These are phyloP conservation scores for Dendrobium huoshanense DNA, from an alignment of 106 monocot species.

Conservation along the genomic window DNA sequence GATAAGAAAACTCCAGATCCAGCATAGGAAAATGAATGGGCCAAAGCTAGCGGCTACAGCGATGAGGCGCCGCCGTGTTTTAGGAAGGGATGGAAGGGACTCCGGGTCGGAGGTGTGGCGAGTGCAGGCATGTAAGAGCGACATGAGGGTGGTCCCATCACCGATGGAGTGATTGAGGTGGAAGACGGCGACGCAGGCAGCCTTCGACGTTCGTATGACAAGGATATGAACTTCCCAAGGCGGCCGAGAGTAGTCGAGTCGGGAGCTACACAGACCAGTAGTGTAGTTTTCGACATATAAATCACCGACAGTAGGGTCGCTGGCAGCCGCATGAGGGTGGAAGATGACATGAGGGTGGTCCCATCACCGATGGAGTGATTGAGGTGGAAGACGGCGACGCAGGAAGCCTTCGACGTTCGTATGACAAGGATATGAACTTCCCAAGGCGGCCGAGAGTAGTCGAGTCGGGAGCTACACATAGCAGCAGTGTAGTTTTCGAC, in stretches of 20 bases:
- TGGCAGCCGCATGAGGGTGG: too few relatives aligned
- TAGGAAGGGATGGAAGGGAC: slow-evolving; percentile 39
- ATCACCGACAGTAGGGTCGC: slow-evolving; percentile 21
- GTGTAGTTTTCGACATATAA: slow-evolving; percentile 59
- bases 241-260: slow-evolving; percentile 39
- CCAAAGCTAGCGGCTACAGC: not conserved
- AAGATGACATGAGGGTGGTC: slow-evolving; percentile 65
- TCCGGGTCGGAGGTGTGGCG: slow-evolving; percentile 45
- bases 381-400: slow-evolving; percentile 43
- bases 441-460: slow-evolving; percentile 61
- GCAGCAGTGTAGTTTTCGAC: slow-evolving; percentile 63
- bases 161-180: slow-evolving; percentile 83
- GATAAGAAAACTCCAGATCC: slow-evolving; percentile 18
- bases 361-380: slow-evolving; percentile 94
- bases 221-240: slow-evolving; percentile 86
- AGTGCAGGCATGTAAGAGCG: slow-evolving; percentile 79
- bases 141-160: slow-evolving; percentile 72
- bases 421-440: slow-evolving; percentile 76
- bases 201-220: slow-evolving; percentile 51
- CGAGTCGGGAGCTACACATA: slow-evolving; percentile 32
- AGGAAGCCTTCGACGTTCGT: slow-evolving; percentile 43
- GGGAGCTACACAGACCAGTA: slow-evolving; percentile 33
- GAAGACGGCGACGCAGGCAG: slow-evolving; percentile 40
- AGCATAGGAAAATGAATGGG: not conserved
- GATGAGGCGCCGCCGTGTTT: not conserved